A percentile compares a stretch with the other conserved stretches of the same genome.
phyloP scores from a whole-genome alignment of 176 grass and related monocot species.

The Canna indica region DNA sequence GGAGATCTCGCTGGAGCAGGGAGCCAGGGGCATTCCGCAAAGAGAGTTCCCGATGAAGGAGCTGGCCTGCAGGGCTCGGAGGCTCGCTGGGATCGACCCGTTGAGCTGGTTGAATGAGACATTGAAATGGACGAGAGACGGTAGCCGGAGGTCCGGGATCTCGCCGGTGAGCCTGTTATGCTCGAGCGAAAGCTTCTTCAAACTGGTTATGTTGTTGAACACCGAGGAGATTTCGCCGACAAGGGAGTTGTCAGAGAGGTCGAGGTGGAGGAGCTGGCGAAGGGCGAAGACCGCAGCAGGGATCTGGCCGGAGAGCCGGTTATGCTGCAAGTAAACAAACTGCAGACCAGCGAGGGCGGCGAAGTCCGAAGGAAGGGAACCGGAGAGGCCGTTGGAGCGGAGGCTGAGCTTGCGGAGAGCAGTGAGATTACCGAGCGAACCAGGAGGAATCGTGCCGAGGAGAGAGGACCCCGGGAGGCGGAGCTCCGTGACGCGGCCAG shows the following conservation, averaged over 20 bases:
- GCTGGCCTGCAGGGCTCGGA: conserved; percentile 30
- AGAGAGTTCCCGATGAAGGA: conserved; percentile 17
- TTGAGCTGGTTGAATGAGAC: conserved; percentile 54
- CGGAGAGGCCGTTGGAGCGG: conserved; percentile 48
- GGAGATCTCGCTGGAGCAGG: conserved; percentile 18
- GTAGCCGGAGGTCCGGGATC: conserved; percentile 29
- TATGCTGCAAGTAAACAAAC: conserved; percentile 21
- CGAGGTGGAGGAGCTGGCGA: conserved; percentile 25
- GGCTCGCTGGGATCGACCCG: conserved; percentile 30
- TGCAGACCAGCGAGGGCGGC: conserved; percentile 29
- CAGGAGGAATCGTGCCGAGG: conserved; percentile 24
- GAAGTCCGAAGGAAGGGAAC: conserved; percentile 46
- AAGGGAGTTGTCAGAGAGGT: conserved; percentile 41
- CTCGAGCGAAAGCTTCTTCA: conserved; percentile 35
- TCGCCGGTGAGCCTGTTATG: conserved; percentile 27
- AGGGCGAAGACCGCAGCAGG: conserved; percentile 49
- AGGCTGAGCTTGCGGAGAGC: conserved; percentile 53
- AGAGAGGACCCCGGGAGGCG: conserved; percentile 35
- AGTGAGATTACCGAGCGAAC: conserved; percentile 66
- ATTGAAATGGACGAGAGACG: conserved; percentile 32
- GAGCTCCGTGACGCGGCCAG: conserved; percentile 35
- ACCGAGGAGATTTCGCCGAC: conserved; percentile 26
- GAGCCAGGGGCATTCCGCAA: conserved; percentile 31
- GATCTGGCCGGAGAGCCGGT: conserved; percentile 29
- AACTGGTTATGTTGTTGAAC: conserved; percentile 32